These are phyloP conservation scores for Circinella umbellata DNA, from an alignment of 371 early-diverging fungal species.

Conservation along the genomic window DNA sequence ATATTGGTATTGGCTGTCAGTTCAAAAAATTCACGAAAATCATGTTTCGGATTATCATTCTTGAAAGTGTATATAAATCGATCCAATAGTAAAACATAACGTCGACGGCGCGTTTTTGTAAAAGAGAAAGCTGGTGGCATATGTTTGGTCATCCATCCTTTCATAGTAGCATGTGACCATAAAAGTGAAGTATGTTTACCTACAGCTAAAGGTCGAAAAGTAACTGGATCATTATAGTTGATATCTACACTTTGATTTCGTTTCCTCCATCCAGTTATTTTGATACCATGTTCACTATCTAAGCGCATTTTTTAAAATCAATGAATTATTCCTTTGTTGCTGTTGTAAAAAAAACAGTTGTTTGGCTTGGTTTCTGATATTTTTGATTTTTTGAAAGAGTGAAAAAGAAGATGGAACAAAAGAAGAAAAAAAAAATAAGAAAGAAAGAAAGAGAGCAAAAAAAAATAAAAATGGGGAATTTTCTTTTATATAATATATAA, in stretches of 20 bases:
- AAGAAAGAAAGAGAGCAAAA: constrained; percentile 3
- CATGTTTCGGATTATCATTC: constrained; percentile 24
- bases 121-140: constrained; percentile 41
- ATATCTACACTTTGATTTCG: not conserved
- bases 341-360: not conserved
- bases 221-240: constrained; percentile 11
- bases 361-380: too few species aligned
- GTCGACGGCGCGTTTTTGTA: constrained; percentile 31
- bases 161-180: constrained; percentile 31
- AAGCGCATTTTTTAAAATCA: not conserved
- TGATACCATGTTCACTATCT: constrained; percentile 15
- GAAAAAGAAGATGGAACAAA: not conserved
- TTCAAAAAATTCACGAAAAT: constrained; percentile 40
- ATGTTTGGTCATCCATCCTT: constrained; percentile 43
- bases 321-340: too few species aligned
- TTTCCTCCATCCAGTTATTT: constrained; percentile 2
- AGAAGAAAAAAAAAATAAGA: constrained; percentile 9
- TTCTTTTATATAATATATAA: too few species aligned
- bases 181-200: constrained; percentile 11
- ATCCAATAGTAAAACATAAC: constrained; percentile 39
- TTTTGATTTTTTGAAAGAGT: too few species aligned
- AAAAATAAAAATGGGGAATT: constrained; percentile 1
- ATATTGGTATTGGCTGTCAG: constrained; percentile 34
- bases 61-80: constrained; percentile 43
- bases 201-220: constrained; percentile 12